Conservation (phyloP, 352 stramenopile species). For the Globisporangium okanoganense region DNA sequence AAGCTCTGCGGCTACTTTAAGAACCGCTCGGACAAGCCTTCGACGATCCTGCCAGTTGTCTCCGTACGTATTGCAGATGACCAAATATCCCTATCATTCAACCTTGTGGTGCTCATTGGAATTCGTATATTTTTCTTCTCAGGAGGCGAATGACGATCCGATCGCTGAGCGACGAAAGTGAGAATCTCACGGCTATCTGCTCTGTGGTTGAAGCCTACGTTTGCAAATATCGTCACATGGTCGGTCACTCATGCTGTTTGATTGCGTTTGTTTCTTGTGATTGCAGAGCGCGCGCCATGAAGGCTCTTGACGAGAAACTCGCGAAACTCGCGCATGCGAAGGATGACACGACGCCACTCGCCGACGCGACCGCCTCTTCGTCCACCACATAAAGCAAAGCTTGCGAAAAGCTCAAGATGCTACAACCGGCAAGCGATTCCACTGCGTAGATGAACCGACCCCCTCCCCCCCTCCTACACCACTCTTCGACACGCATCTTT, state of each 20-base stretch:
- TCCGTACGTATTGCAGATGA: slow-evolving; percentile 24
- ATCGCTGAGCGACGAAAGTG: slow-evolving; percentile 87
- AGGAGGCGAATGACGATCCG: slow-evolving; percentile 62
- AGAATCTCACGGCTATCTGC: slow-evolving; percentile 14
- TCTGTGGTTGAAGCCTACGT: not conserved
- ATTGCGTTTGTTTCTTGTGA: not conserved
- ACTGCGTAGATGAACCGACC: too few relatives aligned
- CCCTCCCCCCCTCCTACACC: too few relatives aligned
- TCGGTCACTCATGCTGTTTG: not conserved
- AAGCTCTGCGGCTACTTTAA: slow-evolving; percentile 87
- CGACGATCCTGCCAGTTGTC: slow-evolving; percentile 59
- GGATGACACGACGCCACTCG: slow-evolving; percentile 4
- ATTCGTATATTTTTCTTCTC: not conserved
- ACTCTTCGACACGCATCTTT: too few relatives aligned
- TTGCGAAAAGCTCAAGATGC: too few relatives aligned
- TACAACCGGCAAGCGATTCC: too few relatives aligned
- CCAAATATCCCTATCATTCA: too few relatives aligned
- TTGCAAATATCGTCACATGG: not conserved
- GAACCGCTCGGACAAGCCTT: slow-evolving; percentile 55
- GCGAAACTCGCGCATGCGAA: slow-evolving; percentile 65
- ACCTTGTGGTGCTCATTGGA: too few relatives aligned
- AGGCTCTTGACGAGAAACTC: slow-evolving; percentile 85
- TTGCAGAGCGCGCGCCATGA: slow-evolving; percentile 77
- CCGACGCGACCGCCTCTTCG: not conserved
- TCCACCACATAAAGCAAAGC: not conserved